These are phyloP conservation scores for Ottelia alismoides DNA, from an alignment of 106 monocot species.

Conservation along the genomic window DNA sequence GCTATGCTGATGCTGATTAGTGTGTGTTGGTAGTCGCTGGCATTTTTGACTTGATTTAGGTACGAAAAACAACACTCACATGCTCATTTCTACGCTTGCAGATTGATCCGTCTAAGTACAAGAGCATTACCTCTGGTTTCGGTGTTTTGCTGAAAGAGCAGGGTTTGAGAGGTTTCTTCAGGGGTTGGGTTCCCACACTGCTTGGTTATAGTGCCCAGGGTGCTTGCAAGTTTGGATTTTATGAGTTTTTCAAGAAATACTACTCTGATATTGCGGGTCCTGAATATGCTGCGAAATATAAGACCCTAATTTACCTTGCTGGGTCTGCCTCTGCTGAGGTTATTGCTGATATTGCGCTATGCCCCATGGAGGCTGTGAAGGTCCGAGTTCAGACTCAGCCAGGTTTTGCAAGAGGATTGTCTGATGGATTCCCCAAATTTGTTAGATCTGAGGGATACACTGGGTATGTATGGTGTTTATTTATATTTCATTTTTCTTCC, in stretches of 20 bases:
- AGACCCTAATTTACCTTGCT: conserved; percentile 67
- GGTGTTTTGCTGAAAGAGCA: conserved; percentile 65
- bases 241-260: conserved; percentile 81
- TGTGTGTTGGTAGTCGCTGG: neutral
- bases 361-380: conserved; percentile 82
- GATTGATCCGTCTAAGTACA: conserved; percentile 64
- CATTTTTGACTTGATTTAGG: neutral
- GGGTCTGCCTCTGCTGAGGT: conserved; percentile 77
- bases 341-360: conserved; percentile 72
- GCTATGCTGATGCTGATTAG: no score
- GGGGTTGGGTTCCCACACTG: conserved; percentile 68
- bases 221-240: conserved; percentile 75
- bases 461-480: no score
- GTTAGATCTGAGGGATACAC: conserved; percentile 45
- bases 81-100: conserved; percentile 8
- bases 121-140: conserved; percentile 63
- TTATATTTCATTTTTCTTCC: neutral
- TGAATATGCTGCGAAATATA: conserved; percentile 53
- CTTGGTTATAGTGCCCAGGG: conserved; percentile 73
- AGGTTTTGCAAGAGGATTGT: conserved; percentile 61
- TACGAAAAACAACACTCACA: neutral
- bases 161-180: conserved; percentile 61
- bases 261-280: conserved; percentile 69
- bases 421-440: conserved; percentile 63
- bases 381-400: conserved; percentile 70